These are phyloP conservation scores for Rhodocollybia butyracea DNA, from an alignment of 768 basidiomycete genomes.

Conservation along the genomic window DNA sequence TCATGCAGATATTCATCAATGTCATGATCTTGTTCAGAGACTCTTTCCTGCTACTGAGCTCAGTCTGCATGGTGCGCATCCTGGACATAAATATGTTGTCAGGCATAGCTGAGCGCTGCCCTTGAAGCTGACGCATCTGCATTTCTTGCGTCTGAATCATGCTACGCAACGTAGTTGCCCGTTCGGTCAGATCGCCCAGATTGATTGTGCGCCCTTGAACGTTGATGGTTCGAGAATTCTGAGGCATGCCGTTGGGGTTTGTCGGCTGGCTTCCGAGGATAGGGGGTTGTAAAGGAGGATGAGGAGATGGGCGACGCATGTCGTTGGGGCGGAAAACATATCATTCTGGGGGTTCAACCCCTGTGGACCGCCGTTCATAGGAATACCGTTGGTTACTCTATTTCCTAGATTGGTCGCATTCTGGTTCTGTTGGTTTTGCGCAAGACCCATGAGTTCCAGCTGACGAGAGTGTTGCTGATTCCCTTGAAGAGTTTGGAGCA, in stretches of 20 bases:
- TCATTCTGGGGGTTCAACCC: conserved; percentile 26
- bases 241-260: not conserved
- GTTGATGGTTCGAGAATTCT: conserved; percentile 2
- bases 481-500: conserved; percentile 34
- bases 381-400: conserved; percentile 22
- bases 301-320: conserved; percentile 49
- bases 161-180: conserved; percentile 11
- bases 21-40: conserved; percentile 31
- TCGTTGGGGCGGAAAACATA: conserved; percentile 47
- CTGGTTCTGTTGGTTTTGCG: conserved; percentile 45
- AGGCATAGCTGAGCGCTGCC: conserved; percentile 16
- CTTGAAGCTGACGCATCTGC: conserved; percentile 16
- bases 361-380: conserved; percentile 3
- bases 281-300: conserved; percentile 26
- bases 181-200: conserved; percentile 16
- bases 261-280: conserved; percentile 17
- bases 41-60: conserved; percentile 35
- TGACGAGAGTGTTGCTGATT: conserved; percentile 33
- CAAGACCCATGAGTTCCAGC: conserved; percentile 43
- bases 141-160: conserved; percentile 17
- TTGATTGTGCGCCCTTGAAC: conserved; percentile 20
- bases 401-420: conserved; percentile 36
- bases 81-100: conserved; percentile 20
- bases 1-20: conserved; percentile 21
- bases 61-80: conserved; percentile 18